Percentiles rank a stretch among this genome's conserved stretches.
phyloP scores from a whole-genome alignment of 2,329 filamentous ascomycete genomes.

The Fusarium stilboides region DNA sequence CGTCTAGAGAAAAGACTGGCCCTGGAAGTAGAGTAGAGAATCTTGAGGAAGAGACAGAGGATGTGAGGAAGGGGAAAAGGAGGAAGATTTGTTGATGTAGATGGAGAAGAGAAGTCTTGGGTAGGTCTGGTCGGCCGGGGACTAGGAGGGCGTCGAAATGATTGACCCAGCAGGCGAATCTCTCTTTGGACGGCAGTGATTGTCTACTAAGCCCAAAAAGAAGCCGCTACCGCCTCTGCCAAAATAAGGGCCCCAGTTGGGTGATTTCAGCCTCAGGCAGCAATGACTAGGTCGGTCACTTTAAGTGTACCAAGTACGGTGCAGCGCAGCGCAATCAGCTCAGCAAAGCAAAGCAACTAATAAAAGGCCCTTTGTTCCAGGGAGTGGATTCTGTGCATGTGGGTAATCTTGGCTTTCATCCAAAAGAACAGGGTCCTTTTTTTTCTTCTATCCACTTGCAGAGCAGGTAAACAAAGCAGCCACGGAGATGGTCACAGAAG shows the following conservation, averaged over 20 bases:
- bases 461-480: conserved; percentile 29
- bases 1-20: conserved; percentile 26
- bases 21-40: conserved; percentile 24
- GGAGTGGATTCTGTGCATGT: conserved; percentile 1
- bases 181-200: conserved; percentile 35
- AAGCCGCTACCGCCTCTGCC: conserved; percentile 41
- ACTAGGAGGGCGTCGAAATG: conserved; percentile 46
- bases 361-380: conserved; percentile 3
- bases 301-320: neutral
- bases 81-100: conserved; percentile 48
- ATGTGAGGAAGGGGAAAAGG: conserved; percentile 37
- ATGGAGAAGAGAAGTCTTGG: conserved; percentile 46
- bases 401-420: conserved; percentile 28
- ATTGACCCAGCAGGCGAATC: conserved; percentile 44
- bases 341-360: conserved; percentile 3
- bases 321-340: conserved; percentile 15
- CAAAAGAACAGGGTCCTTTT: conserved; percentile 19
- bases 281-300: conserved; percentile 4
- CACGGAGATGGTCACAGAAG: neutral
- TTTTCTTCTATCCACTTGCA: conserved; percentile 29
- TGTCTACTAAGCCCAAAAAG: conserved; percentile 42
- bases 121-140: conserved; percentile 40
- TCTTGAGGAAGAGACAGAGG: conserved; percentile 30
- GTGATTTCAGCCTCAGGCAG: conserved; percentile 50
- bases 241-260: conserved; percentile 30